Percentiles rank a stretch among this genome's conserved stretches.
These are phyloP conservation scores for Suillus ampliporus DNA, from an alignment of 768 basidiomycete genomes.

Conservation along the genomic window DNA sequence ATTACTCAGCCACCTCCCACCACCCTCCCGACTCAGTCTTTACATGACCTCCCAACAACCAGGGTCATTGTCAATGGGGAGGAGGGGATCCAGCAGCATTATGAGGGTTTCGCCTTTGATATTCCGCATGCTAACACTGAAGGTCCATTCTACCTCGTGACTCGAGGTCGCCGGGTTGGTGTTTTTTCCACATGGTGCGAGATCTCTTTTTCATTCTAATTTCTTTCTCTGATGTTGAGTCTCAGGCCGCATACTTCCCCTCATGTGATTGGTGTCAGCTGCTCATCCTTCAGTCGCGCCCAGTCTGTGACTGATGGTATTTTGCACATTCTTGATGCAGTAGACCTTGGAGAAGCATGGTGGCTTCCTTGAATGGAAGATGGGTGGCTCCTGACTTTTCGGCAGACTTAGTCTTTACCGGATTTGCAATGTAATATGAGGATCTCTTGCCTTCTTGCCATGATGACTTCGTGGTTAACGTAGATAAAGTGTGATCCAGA, in stretches of 20 bases:
- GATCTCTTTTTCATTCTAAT: not conserved
- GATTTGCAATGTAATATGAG: not conserved
- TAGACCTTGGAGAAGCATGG: not conserved
- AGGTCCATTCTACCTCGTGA: slow-evolving; percentile 47
- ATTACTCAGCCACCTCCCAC: too few relatives aligned
- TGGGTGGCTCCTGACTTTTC: too few relatives aligned
- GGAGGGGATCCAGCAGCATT: not conserved
- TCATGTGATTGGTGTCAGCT: not conserved
- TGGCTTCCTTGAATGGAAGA: not conserved
- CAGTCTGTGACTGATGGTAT: not conserved
- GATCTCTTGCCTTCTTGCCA: not conserved
- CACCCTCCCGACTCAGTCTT: not conserved
- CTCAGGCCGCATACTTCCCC: slow-evolving; percentile 6
- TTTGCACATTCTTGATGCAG: not conserved
- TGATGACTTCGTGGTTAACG: not conserved
- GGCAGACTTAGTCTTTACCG: not conserved
- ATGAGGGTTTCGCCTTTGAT: not conserved
- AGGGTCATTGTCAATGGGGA: not conserved
- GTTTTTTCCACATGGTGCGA: slow-evolving; percentile 48
- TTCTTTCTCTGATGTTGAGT: not conserved
- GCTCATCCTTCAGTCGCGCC: not conserved
- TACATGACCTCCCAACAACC: not conserved
- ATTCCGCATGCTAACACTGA: not conserved
- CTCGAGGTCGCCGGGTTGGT: slow-evolving; percentile 43
- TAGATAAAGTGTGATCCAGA: too few relatives aligned